Evolutionary conservation across 148 eudicot genomes (phyloP).

Genomic region (Rhododendron kiyosumense): DNA sequence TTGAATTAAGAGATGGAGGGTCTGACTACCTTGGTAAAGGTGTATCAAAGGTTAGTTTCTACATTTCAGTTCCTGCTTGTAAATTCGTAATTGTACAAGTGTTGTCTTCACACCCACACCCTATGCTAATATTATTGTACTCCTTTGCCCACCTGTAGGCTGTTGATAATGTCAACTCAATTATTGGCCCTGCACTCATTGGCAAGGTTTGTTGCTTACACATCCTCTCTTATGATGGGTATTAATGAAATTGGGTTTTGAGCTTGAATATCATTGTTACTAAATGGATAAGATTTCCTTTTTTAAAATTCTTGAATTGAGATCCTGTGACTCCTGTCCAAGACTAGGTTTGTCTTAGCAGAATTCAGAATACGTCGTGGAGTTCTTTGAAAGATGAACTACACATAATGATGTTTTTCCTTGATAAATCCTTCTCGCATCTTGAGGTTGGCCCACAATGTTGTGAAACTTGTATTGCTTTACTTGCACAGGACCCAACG

Average conservation of each 20-base stretch:
- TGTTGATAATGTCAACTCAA: slow-evolving; percentile 74
- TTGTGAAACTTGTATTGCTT: slow-evolving; percentile 6
- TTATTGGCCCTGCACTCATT: not conserved
- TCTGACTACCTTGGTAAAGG: slow-evolving; percentile 92
- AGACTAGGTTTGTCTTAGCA: not conserved
- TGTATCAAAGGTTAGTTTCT: slow-evolving; percentile 69
- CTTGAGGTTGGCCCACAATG: not conserved
- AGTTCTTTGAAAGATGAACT: not conserved
- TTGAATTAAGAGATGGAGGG: slow-evolving; percentile 95
- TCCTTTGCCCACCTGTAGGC: slow-evolving; percentile 44
- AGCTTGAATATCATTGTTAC: too few species aligned
- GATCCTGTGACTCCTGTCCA: too few species aligned
- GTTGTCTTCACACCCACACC: not conserved
- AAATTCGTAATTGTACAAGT: not conserved
- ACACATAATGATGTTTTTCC: not conserved
- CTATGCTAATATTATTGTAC: slow-evolving; percentile 14
- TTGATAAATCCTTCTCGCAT: not conserved
- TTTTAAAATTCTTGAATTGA: too few species aligned
- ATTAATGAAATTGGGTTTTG: too few species aligned
- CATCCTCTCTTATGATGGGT: too few species aligned
- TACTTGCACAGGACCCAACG: slow-evolving; percentile 64
- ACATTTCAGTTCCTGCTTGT: not conserved
- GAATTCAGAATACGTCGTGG: not conserved
- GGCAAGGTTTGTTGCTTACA: too few species aligned
- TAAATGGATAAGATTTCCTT: too few species aligned